These are phyloP conservation scores for Lactarius sanguifluus DNA, from an alignment of 768 basidiomycete species.

Conservation along the genomic window DNA sequence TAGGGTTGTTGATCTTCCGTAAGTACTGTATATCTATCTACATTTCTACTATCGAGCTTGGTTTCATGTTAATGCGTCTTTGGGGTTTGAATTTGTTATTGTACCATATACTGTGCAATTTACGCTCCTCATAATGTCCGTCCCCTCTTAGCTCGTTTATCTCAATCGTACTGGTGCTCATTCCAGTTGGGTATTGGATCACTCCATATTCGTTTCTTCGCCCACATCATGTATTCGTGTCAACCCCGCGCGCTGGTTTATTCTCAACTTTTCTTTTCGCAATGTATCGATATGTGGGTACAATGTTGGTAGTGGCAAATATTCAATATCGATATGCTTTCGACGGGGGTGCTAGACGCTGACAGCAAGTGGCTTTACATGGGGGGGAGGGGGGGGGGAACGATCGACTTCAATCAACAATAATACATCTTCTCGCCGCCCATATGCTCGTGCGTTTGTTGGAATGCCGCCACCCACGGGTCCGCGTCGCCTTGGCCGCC, in stretches of 20 bases:
- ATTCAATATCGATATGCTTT: no score
- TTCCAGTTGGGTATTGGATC: no score
- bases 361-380: not conserved
- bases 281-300: not conserved
- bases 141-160: not conserved
- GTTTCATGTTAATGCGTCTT: not conserved
- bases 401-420: constrained; percentile 27
- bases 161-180: not conserved
- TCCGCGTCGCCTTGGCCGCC: constrained; percentile 32
- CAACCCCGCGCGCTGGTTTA: not conserved
- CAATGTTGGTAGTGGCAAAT: not conserved
- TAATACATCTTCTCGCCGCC: constrained; percentile 37
- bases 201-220: no score
- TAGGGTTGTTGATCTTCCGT: not conserved
- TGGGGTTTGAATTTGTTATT: not conserved
- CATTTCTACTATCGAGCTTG: not conserved
- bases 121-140: not conserved
- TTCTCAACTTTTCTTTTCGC: not conserved
- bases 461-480: constrained; percentile 45
- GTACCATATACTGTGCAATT: not conserved
- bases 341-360: not conserved
- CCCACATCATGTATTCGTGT: no score
- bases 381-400: not conserved
- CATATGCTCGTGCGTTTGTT: constrained; percentile 52
- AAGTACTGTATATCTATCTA: not conserved